Percentiles rank a stretch among this genome's conserved stretches.
phyloP scores from a whole-genome alignment of 2,329 filamentous ascomycete species.

The Calonectria pseudoreteaudii region DNA sequence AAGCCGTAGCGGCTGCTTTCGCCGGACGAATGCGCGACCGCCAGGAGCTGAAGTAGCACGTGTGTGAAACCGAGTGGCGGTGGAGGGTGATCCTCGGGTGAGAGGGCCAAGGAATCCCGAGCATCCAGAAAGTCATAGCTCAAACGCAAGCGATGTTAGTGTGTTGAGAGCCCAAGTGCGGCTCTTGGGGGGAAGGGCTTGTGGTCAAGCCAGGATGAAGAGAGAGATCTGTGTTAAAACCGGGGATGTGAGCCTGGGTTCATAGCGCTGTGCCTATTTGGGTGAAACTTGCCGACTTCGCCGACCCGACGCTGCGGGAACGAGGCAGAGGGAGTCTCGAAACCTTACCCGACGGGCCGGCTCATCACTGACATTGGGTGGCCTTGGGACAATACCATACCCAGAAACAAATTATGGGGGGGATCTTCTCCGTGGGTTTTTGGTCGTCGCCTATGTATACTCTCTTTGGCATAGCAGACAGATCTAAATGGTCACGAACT shows the following conservation, averaged over 20 bases:
- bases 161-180: neutral
- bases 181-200: neutral
- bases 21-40: neutral
- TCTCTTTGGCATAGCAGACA: neutral
- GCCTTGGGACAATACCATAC: neutral
- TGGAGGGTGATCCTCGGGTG: neutral
- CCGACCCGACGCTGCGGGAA: neutral
- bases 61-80: neutral
- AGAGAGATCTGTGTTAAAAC: neutral
- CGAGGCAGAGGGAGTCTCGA: neutral
- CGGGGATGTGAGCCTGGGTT: neutral
- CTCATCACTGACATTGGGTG: neutral
- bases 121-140: neutral
- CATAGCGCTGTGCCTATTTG: constrained; percentile 1
- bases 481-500: neutral
- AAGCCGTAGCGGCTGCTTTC: neutral
- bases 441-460: neutral
- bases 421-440: neutral
- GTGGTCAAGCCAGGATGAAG: neutral
- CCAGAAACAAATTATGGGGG: neutral
- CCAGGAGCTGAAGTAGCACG: neutral
- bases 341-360: neutral
- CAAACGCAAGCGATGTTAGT: neutral
- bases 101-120: neutral
- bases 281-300: neutral